phyloP scores from a whole-genome alignment of 164 flowering plant species.

The Amborella trichopoda region DNA sequence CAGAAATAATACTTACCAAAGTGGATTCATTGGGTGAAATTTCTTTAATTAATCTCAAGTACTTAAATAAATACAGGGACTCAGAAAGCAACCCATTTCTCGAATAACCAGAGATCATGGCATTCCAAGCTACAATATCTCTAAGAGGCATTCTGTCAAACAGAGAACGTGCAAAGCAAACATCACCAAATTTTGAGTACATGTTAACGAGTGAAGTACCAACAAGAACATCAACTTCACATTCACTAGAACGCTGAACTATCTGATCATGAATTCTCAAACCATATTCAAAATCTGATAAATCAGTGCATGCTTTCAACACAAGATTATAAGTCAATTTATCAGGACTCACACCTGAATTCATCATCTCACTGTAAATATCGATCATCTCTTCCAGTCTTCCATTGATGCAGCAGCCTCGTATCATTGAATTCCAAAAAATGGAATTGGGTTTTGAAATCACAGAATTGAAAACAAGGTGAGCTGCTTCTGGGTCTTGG shows the following conservation, averaged over 20 bases:
- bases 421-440: slow-evolving; percentile 11
- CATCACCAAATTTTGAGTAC: slow-evolving; percentile 8
- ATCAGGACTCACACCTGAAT: slow-evolving; percentile 1
- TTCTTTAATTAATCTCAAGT: slow-evolving; percentile 1
- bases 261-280: background rate
- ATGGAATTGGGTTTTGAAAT: slow-evolving; percentile 1
- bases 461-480: background rate
- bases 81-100: slow-evolving; percentile 1
- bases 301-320: slow-evolving; percentile 5
- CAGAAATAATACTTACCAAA: slow-evolving; percentile 5
- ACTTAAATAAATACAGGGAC: slow-evolving; percentile 1
- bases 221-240: slow-evolving; percentile 7
- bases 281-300: slow-evolving; percentile 7
- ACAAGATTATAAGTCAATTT: slow-evolving; percentile 7
- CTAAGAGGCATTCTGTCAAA: slow-evolving; percentile 7
- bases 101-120: slow-evolving; percentile 5
- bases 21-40: slow-evolving; percentile 7
- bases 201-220: slow-evolving; percentile 8
- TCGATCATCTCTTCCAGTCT: slow-evolving; percentile 1
- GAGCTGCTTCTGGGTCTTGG: background rate
- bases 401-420: slow-evolving; percentile 5
- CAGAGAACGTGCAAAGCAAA: slow-evolving; percentile 3
- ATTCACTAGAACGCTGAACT: background rate
- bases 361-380: slow-evolving; percentile 3
- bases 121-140: slow-evolving; percentile 12